phyloP scores from a whole-genome alignment of 208 protist genomes.

The Crithidia acanthocephali region DNA sequence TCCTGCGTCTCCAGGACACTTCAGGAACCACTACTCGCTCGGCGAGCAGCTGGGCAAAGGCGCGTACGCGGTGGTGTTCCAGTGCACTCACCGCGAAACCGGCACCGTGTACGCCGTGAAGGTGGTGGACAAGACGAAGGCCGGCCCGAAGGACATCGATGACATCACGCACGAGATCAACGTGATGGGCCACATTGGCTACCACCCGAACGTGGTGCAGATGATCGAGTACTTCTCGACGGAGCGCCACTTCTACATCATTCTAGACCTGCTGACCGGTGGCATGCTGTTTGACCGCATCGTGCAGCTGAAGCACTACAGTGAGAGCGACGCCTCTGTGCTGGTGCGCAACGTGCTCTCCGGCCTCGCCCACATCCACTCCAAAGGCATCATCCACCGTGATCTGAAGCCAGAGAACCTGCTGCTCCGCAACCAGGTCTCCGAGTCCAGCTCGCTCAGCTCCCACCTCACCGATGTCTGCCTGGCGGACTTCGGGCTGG shows the following conservation, averaged over 20 bases:
- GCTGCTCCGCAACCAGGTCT: conserved; percentile 96
- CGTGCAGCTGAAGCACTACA: conserved; percentile 96
- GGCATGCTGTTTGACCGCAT: conserved; percentile 98
- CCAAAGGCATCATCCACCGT: conserved; percentile 98
- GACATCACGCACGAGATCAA: conserved; percentile 77
- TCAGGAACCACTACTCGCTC: conserved; percentile 58
- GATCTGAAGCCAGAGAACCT: conserved; percentile 99
- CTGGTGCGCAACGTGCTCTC: conserved; percentile 97
- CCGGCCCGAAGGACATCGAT: conserved; percentile 74
- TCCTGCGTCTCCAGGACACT: conserved; percentile 41
- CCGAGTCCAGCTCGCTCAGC: conserved; percentile 30
- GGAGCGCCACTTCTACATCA: conserved; percentile 84
- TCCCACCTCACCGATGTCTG: conserved; percentile 90
- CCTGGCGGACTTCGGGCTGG: conserved; percentile 98
- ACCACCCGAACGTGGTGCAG: conserved; percentile 77
- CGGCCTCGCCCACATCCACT: conserved; percentile 95
- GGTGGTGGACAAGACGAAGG: conserved; percentile 79
- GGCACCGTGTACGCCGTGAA: conserved; percentile 74
- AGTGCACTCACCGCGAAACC: conserved; percentile 59
- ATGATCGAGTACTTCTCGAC: conserved; percentile 97
- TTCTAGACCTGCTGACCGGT: conserved; percentile 98
- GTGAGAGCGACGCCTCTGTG: conserved; percentile 95
- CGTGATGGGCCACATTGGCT: conserved; percentile 72
- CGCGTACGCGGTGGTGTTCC: conserved; percentile 79
- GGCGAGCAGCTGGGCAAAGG: conserved; percentile 68